Percentiles rank a stretch among this genome's conserved stretches.
Evolutionary conservation across 2,329 filamentous ascomycete genomes (phyloP).

Genomic region (Colletotrichum cereale): DNA sequence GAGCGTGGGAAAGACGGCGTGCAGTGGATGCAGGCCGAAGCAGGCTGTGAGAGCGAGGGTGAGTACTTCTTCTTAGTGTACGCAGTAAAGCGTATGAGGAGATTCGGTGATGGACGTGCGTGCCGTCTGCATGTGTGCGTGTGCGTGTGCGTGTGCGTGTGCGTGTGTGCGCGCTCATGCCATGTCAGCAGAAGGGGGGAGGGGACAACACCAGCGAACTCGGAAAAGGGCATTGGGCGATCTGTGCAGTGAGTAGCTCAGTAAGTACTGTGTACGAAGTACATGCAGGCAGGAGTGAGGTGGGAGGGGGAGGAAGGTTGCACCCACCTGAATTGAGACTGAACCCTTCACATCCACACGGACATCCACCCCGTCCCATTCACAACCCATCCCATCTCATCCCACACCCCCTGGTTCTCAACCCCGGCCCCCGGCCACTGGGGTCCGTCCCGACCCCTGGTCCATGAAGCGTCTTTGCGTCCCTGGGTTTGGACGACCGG

Average conservation of each 20-base stretch:
- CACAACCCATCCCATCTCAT: constrained; percentile 25
- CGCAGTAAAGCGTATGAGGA: neutral
- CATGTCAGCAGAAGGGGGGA: constrained; percentile 13
- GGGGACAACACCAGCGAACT: constrained; percentile 6
- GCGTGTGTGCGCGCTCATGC: no score
- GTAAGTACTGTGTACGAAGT: neutral
- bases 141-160: neutral
- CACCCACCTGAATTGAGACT: constrained; percentile 38
- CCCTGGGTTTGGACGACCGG: constrained; percentile 38
- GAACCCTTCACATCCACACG: constrained; percentile 39
- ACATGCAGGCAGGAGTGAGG: neutral
- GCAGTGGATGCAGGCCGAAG: constrained; percentile 3
- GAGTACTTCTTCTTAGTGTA: neutral
- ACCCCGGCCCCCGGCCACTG: constrained; percentile 19
- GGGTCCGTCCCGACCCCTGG: constrained; percentile 27
- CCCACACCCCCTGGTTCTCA: constrained; percentile 25
- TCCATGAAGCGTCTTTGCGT: constrained; percentile 39
- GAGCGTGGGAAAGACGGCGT: neutral
- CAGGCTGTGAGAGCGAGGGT: constrained; percentile 12
- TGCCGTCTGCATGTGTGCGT: neutral
- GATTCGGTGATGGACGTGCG: constrained; percentile 5
- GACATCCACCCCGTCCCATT: constrained; percentile 35
- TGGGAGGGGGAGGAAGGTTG: constrained; percentile 26
- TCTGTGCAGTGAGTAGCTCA: constrained; percentile 1
- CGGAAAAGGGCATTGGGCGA: constrained; percentile 2